These are phyloP conservation scores for Epichloe uncinata DNA, from an alignment of 2,329 filamentous ascomycete species.

Conservation along the genomic window DNA sequence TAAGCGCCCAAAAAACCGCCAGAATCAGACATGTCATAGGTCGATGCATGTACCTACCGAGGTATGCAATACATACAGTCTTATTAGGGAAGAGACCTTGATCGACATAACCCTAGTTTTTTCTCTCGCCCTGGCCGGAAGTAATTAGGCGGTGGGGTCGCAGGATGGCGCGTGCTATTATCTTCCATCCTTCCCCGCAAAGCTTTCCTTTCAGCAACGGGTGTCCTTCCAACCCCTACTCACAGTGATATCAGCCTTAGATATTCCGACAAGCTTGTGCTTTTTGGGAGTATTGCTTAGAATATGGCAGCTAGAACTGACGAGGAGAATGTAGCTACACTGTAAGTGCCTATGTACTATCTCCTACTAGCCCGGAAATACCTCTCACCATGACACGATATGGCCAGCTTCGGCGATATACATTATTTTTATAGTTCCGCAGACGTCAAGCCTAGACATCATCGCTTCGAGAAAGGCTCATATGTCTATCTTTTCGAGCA, in stretches of 20 bases:
- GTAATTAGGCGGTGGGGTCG: not conserved
- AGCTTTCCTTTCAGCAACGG: not conserved
- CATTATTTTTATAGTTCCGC: conserved; percentile 70
- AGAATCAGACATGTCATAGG: not conserved
- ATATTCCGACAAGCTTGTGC: not conserved
- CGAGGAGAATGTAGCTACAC: conserved; percentile 37
- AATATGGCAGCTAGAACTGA: conserved; percentile 33
- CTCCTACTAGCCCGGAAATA: not conserved
- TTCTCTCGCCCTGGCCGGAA: not conserved
- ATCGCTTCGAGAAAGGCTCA: conserved; percentile 67
- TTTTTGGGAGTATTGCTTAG: not conserved
- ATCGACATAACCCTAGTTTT: not conserved
- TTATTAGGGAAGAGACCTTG: not conserved
- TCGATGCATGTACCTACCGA: not conserved
- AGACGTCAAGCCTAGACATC: conserved; percentile 54
- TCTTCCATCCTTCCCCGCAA: not conserved
- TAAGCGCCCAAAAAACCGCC: conserved; percentile 3
- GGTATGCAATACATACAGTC: not conserved
- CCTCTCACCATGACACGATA: not conserved
- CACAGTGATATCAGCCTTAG: not conserved
- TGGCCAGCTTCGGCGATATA: conserved; percentile 55
- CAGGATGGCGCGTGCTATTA: not conserved
- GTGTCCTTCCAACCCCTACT: not conserved
- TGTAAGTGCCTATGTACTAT: conserved; percentile 26
- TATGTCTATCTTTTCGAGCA: conserved; percentile 75